Conservation (phyloP, 73 alveolate genomes). For the Urostyla sp. region DNA sequence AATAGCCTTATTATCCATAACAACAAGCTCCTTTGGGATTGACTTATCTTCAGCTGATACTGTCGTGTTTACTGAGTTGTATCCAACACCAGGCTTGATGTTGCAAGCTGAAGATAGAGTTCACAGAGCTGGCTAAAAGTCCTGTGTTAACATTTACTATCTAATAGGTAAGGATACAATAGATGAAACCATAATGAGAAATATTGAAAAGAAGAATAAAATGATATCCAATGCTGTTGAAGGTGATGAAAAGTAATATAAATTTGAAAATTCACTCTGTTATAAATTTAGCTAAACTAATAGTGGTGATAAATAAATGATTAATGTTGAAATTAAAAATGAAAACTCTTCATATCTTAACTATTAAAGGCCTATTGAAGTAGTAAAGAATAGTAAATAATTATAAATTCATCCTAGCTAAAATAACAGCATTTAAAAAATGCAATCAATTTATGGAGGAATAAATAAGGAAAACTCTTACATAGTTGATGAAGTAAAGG, state of each 20-base stretch:
- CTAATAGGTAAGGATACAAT: constrained; percentile 86
- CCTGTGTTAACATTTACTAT: constrained; percentile 86
- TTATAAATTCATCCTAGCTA: too few species aligned
- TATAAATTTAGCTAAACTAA: too few species aligned
- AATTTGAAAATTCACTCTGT: too few species aligned
- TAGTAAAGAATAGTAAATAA: too few species aligned
- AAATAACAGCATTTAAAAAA: too few species aligned
- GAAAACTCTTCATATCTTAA: too few species aligned
- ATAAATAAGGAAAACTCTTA: too few species aligned
- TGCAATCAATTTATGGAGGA: too few species aligned
- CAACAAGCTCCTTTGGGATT: constrained; percentile 96
- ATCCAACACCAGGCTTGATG: constrained; percentile 87
- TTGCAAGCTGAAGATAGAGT: constrained; percentile 94
- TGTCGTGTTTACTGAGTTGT: constrained; percentile 96
- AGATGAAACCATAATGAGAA: constrained; percentile 79
- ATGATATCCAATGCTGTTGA: constrained; percentile 63
- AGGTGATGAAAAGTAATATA: background rate
- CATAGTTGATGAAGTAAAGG: too few species aligned
- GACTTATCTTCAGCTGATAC: constrained; percentile 98
- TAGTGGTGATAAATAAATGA: too few species aligned
- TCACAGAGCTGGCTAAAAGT: constrained; percentile 88
- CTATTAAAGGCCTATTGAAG: too few species aligned
- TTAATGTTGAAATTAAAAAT: too few species aligned
- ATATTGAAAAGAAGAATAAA: constrained; percentile 69
- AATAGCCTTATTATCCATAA: constrained; percentile 63